Conservation (phyloP, 2,329 filamentous ascomycete genomes). For the Corynespora cassiicola region DNA sequence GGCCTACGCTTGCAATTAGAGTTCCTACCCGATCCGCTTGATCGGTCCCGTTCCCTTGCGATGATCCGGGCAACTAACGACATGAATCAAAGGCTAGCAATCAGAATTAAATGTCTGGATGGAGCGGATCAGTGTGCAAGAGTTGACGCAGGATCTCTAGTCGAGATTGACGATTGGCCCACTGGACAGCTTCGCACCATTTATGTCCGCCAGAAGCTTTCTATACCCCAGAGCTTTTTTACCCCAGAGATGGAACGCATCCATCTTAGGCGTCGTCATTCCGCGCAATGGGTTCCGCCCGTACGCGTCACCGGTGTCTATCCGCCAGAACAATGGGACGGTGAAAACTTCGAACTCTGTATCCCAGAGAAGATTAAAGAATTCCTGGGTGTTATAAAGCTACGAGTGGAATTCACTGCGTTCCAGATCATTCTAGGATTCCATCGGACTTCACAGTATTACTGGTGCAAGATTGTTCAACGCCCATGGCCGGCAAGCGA, state of each 20-base stretch:
- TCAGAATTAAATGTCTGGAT: conserved; percentile 28
- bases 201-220: conserved; percentile 29
- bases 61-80: conserved; percentile 28
- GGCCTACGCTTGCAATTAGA: conserved; percentile 31
- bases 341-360: conserved; percentile 17
- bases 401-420: conserved; percentile 21
- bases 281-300: conserved; percentile 18
- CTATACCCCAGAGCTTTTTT: conserved; percentile 27
- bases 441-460: conserved; percentile 25
- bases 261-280: conserved; percentile 22
- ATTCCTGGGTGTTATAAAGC: conserved; percentile 19
- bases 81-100: conserved; percentile 30
- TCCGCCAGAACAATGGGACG: conserved; percentile 21
- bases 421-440: conserved; percentile 29
- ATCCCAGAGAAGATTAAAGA: conserved; percentile 18
- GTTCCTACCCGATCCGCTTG: conserved; percentile 21
- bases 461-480: conserved; percentile 28
- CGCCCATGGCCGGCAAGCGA: conserved; percentile 13
- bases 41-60: conserved; percentile 20
- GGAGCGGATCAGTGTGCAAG: conserved; percentile 41
- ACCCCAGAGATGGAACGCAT: conserved; percentile 26
- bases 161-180: conserved; percentile 53
- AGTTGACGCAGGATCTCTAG: conserved; percentile 56
- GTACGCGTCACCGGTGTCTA: conserved; percentile 23
- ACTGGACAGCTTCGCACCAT: conserved; percentile 28